Evolutionary conservation across 108 stramenopile species (phyloP).

Genomic region (Fistulifera pelliculosa): DNA sequence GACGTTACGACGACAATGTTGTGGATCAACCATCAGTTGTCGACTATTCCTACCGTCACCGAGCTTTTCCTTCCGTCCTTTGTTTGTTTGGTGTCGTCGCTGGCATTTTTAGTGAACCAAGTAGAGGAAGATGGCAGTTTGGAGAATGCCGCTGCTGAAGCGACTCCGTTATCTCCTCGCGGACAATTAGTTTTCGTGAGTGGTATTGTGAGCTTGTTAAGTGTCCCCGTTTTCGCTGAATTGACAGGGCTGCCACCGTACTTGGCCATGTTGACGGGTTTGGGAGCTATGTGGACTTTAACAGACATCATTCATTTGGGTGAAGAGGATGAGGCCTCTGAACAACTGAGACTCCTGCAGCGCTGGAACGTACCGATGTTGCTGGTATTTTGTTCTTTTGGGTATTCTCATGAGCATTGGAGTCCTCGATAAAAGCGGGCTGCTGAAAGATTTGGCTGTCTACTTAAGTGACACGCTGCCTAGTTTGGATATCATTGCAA

Average conservation of each 20-base stretch:
- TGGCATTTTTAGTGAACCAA: conserved; percentile 74
- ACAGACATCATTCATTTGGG: conserved; percentile 92
- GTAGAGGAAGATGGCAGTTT: conserved; percentile 67
- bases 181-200: conserved; percentile 82
- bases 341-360: conserved; percentile 73
- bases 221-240: conserved; percentile 84
- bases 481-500: conserved; percentile 87
- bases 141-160: conserved; percentile 31
- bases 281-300: conserved; percentile 89
- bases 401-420: conserved; percentile 94
- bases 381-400: conserved; percentile 89
- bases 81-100: conserved; percentile 73
- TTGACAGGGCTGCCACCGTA: conserved; percentile 91
- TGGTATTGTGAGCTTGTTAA: conserved; percentile 75
- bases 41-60: conserved; percentile 82
- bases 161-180: conserved; percentile 67
- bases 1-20: conserved; percentile 96
- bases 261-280: conserved; percentile 89
- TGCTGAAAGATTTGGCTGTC: conserved; percentile 78
- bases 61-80: conserved; percentile 82
- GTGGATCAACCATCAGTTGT: conserved; percentile 88
- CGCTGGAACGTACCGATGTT: conserved; percentile 76
- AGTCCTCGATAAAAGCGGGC: conserved; percentile 85
- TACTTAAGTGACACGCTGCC: conserved; percentile 83
- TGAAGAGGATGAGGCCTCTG: conserved; percentile 59